Evolutionary conservation across 116 monocot genomes (phyloP).

Genomic region (Cymodocea nodosa): DNA sequence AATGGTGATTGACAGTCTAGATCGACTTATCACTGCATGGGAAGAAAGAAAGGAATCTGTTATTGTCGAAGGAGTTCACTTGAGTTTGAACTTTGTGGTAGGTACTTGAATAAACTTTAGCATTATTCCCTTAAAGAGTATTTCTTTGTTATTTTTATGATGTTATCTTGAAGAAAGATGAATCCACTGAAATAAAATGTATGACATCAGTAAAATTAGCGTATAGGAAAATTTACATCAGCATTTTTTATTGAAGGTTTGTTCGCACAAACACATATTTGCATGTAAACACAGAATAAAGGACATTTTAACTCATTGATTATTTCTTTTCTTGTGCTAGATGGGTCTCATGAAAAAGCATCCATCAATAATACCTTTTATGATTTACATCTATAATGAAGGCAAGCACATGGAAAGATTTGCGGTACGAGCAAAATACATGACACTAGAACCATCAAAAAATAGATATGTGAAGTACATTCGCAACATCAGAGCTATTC

Average conservation of each 20-base stretch:
- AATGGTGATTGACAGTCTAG: conserved; percentile 94
- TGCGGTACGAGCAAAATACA: conserved; percentile 95
- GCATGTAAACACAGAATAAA: too few relatives aligned
- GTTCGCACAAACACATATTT: too few relatives aligned
- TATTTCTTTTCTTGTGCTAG: conserved; percentile 26
- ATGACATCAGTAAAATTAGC: too few relatives aligned
- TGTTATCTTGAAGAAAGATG: not conserved
- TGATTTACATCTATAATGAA: conserved; percentile 84
- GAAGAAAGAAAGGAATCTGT: conserved; percentile 86
- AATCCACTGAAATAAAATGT: too few relatives aligned
- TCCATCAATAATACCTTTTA: conserved; percentile 85
- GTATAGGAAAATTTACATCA: too few relatives aligned
- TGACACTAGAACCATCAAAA: conserved; percentile 81
- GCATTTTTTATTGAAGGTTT: too few relatives aligned
- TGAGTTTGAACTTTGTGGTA: conserved; percentile 97
- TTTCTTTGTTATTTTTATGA: not conserved
- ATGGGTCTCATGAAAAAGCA: conserved; percentile 98
- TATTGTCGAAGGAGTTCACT: conserved; percentile 84
- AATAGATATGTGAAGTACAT: conserved; percentile 92
- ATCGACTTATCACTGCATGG: conserved; percentile 86
- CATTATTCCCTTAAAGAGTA: not conserved
- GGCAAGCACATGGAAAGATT: conserved; percentile 85
- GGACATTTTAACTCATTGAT: too few relatives aligned
- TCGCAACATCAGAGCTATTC: conserved; percentile 77
- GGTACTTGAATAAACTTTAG: conserved; percentile 1